A percentile compares a stretch with the other conserved stretches of the same genome.
Evolutionary conservation across 805 yeast genomes (phyloP).

Genomic region (Dipodascus geniculatus): DNA sequence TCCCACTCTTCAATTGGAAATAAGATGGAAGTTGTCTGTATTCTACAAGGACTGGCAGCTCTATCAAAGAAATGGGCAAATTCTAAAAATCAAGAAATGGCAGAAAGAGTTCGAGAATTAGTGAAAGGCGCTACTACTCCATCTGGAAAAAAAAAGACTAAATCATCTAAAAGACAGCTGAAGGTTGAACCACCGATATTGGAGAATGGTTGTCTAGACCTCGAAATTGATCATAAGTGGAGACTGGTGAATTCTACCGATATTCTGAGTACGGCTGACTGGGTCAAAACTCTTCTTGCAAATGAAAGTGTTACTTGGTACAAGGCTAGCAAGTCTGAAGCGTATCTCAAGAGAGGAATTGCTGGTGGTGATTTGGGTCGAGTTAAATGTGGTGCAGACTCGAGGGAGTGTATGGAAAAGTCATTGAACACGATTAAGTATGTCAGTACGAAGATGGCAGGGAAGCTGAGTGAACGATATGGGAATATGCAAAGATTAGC

Average conservation of each 20-base stretch:
- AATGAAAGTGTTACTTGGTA: constrained; percentile 11
- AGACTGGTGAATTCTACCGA: constrained; percentile 8
- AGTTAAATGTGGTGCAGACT: constrained; percentile 10
- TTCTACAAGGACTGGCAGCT: constrained; percentile 11
- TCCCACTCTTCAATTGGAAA: background rate
- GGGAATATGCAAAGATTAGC: constrained; percentile 5
- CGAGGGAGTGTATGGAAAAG: constrained; percentile 9
- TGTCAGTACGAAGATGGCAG: constrained; percentile 14
- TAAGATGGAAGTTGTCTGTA: constrained; percentile 7
- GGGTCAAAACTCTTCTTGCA: constrained; percentile 9
- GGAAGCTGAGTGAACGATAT: constrained; percentile 8
- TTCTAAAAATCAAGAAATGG: constrained; percentile 7
- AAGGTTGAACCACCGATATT: background rate
- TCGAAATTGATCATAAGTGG: constrained; percentile 7
- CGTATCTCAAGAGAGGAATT: background rate
- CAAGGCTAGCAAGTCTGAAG: background rate
- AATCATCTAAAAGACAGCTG: background rate
- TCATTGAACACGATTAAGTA: constrained; percentile 12
- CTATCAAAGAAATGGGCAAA: constrained; percentile 4
- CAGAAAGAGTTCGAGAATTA: constrained; percentile 10
- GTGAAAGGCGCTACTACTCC: constrained; percentile 3
- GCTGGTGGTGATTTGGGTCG: constrained; percentile 7
- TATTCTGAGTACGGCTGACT: constrained; percentile 9
- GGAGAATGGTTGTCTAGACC: constrained; percentile 1
- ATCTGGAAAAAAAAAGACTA: background rate